phyloP scores from a whole-genome alignment of 2,329 filamentous ascomycete species.

The Cercospora sp. region DNA sequence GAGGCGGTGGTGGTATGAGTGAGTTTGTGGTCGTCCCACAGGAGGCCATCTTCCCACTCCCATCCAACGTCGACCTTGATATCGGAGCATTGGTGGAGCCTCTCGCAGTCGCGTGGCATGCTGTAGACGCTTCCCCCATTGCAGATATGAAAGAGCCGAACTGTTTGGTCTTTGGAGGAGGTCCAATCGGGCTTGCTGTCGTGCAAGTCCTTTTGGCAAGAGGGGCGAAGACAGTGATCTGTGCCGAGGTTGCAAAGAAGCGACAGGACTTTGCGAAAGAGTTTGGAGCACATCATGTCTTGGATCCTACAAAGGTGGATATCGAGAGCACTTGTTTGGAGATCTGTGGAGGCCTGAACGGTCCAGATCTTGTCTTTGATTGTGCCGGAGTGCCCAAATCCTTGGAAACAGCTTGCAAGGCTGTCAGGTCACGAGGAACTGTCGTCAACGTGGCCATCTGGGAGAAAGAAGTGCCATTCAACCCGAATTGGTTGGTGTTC shows the following conservation, averaged over 20 bases:
- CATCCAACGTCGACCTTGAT: constrained; percentile 54
- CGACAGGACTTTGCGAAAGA: constrained; percentile 54
- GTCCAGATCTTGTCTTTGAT: constrained; percentile 62
- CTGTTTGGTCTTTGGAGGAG: constrained; percentile 60
- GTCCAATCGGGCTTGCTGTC: constrained; percentile 61
- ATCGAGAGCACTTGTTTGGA: constrained; percentile 49
- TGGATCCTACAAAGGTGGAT: constrained; percentile 56
- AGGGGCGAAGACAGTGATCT: constrained; percentile 57
- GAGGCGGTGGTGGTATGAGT: constrained; percentile 57
- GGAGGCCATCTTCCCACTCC: constrained; percentile 52
- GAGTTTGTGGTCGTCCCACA: constrained; percentile 56
- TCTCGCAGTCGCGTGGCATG: constrained; percentile 65
- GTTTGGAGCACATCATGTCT: constrained; percentile 57
- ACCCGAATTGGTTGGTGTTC: constrained; percentile 56
- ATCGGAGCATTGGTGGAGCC: constrained; percentile 64
- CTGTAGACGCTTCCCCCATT: constrained; percentile 53
- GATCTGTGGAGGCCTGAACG: constrained; percentile 50
- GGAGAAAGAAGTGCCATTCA: constrained; percentile 56
- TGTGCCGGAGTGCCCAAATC: constrained; percentile 59
- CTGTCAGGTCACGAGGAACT: constrained; percentile 56
- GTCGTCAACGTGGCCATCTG: constrained; percentile 67
- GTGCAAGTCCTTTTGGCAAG: constrained; percentile 59
- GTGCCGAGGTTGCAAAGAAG: constrained; percentile 55
- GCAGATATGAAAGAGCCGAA: constrained; percentile 45
- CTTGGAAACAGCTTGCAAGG: constrained; percentile 47